Base-by-base conservation (phyloP, 768 basidiomycete genomes). In the Jaapia argillacea region DNA sequence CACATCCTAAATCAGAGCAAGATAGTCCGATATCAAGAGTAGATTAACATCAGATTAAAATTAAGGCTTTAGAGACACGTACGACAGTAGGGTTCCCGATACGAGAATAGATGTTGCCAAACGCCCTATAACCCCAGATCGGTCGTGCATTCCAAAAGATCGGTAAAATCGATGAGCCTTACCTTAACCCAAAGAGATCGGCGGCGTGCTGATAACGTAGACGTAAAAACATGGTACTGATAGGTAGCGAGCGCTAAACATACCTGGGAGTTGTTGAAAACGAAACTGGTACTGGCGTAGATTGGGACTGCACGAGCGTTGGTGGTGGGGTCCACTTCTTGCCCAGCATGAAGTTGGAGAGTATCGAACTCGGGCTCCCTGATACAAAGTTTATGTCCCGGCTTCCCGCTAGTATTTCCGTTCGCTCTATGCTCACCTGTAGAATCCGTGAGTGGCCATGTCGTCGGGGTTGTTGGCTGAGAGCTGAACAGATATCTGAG, bases 291-390 rank as follows among this genome's bases (percentile, higher is more conserved):
- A 12, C 79, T 65, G 0, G 82, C 76, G 46, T 86, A 87, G 54
- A 90, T 86, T 1, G 87, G 87, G 0, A 77, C 74, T 2, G 85
- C 87, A 2, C 85, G 74, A 3, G 87, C 81, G 45, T 81, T 78
- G 0, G 81, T 84, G 1, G 77, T 56, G 0, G 73, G 58, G 59
- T 85, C 83, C 7, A 73, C 70, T 10, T 59, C 62, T 48, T 85
- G 80, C 1, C 86, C 86, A 14, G 77, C 86, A 55, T 90, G 86
- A 4, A 88, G 67, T 58, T 86, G 84, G 38, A 88, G 66, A 1
- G 85, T 87, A 53, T 88, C 84, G 52, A 87, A 86, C 54, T 85
- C 81, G 39, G 82, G 81, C 28, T 55, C 56, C 45, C 68, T 69
- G n/a, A 14, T 10, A 10, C 28, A 33, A 10, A 10, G 10, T 10